These are phyloP conservation scores for Coleophoma cylindrospora DNA, from an alignment of 2,329 filamentous ascomycete genomes.

Conservation along the genomic window DNA sequence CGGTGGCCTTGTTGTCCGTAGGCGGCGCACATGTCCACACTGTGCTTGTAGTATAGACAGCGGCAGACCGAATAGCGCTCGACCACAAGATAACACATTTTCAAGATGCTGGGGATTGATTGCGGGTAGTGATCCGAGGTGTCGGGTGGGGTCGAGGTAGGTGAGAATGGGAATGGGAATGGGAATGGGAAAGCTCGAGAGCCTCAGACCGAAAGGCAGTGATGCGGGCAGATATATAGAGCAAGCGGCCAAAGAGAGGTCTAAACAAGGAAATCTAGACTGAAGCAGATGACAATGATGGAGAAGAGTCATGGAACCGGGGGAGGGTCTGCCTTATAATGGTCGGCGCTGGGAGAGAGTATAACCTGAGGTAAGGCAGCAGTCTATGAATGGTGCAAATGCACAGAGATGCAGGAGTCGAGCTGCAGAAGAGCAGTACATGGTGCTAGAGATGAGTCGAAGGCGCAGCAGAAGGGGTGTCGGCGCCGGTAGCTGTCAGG, in stretches of 20 bases:
- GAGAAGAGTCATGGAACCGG: slow-evolving; percentile 23
- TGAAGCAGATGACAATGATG: slow-evolving; percentile 17
- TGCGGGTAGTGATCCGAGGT: slow-evolving; percentile 1
- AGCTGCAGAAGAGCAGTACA: slow-evolving; percentile 16
- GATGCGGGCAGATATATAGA: slow-evolving; percentile 25
- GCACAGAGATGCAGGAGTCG: slow-evolving; percentile 22
- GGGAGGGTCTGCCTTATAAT: slow-evolving; percentile 26
- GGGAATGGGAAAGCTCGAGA: slow-evolving; percentile 7
- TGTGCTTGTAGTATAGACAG: slow-evolving; percentile 65
- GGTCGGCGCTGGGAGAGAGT: slow-evolving; percentile 12
- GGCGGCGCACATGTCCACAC: slow-evolving; percentile 60
- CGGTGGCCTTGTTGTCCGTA: slow-evolving; percentile 57
- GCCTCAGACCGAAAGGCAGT: slow-evolving; percentile 11
- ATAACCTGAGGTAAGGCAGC: slow-evolving; percentile 21
- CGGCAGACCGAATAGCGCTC: slow-evolving; percentile 67
- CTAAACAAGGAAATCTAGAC: slow-evolving; percentile 12
- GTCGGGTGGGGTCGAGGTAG: slow-evolving; percentile 1
- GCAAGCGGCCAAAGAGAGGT: slow-evolving; percentile 22
- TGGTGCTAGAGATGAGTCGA: slow-evolving; percentile 16
- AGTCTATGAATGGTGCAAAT: slow-evolving; percentile 12
- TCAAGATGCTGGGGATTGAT: slow-evolving; percentile 14
- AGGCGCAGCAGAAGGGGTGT: slow-evolving; percentile 10
- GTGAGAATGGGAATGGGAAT: too few species aligned
- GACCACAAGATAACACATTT: slow-evolving; percentile 67
- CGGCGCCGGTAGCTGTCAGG: too few species aligned